phyloP scores from a whole-genome alignment of 179 eudicot species.

The Silene vulgaris region DNA sequence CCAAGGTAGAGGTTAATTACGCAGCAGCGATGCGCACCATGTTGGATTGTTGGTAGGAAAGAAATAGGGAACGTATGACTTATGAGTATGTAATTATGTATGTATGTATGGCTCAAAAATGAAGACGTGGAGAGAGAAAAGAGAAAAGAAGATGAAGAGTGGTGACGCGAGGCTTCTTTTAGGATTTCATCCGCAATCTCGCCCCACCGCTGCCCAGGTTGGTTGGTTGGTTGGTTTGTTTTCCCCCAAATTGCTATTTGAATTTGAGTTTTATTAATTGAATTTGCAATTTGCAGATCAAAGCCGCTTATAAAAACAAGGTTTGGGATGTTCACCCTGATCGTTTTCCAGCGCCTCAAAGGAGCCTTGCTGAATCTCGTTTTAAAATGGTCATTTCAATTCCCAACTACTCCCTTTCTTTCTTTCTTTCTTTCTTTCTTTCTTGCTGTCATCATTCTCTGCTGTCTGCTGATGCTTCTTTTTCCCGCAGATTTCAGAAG shows the following conservation, averaged over 20 bases:
- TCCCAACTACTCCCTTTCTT: not conserved
- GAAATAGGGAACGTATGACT: too few relatives aligned
- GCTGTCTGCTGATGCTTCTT: too few relatives aligned
- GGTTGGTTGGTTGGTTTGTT: too few relatives aligned
- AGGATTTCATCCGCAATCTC: slow-evolving; percentile 43
- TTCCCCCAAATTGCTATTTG: too few relatives aligned
- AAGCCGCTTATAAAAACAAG: slow-evolving; percentile 51
- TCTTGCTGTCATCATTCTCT: too few relatives aligned
- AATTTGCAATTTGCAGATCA: slow-evolving; percentile 31
- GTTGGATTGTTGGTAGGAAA: too few relatives aligned
- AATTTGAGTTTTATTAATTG: too few relatives aligned
- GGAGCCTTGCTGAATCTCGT: slow-evolving; percentile 40
- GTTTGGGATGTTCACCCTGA: slow-evolving; percentile 66
- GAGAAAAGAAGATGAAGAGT: slow-evolving; percentile 19
- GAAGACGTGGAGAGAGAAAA: not conserved
- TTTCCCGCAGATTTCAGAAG: slow-evolving; percentile 63
- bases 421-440: too few relatives aligned
- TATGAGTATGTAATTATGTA: too few relatives aligned
- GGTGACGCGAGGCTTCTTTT: slow-evolving; percentile 43
- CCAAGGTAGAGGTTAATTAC: too few relatives aligned
- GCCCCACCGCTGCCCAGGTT: slow-evolving; percentile 46
- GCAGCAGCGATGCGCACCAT: too few relatives aligned
- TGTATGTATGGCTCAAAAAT: not conserved
- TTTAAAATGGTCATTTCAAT: slow-evolving; percentile 39
- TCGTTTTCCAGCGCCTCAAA: slow-evolving; percentile 40